Base-by-base conservation (phyloP, 768 basidiomycete species). In the Collybiopsis confluens region DNA sequence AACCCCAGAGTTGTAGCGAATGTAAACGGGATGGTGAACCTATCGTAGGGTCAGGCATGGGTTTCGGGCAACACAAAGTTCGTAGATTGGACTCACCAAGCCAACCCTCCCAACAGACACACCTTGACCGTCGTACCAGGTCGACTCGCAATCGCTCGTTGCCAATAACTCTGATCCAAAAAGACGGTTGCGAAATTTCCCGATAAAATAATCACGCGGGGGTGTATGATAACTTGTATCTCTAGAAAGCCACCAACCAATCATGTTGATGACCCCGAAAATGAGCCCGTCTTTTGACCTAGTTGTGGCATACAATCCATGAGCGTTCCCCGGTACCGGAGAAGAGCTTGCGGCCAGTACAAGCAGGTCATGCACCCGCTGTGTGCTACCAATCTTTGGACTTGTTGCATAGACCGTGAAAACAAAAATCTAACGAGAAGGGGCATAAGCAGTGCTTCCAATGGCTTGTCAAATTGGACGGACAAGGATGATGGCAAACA, bases 141-240 rank as follows among this genome's bases (percentile, higher is more conserved):
- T n/a, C n/a, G 73, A 56, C 85, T 88, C 1, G 95, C 94, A 63
- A 97, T 92, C 1, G 93, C 93, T 11, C 92, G 80, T 63, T 93
- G 91, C 86, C 90, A 96, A 68, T 96, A 98, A 0, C 90, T 86
- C 62, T 70, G 70, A 55, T 81, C 79, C 61, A 80, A 75, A 61
- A 81, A 80, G 3, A 84, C 81, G 10, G n/a, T n/a, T n/a, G n/a
- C n/a, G n/a, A n/a, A n/a, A n/a, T n/a, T n/a, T n/a, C n/a, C n/a
- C n/a, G n/a, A 16, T 92, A 66, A 3, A n/a, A n/a, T n/a, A n/a
- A n/a, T n/a, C n/a, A n/a, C n/a, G n/a, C n/a, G n/a, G n/a, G n/a
- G n/a, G n/a, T n/a, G n/a, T n/a, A n/a, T n/a, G n/a, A n/a, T n/a
- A n/a, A n/a, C n/a, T n/a, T n/a, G n/a, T n/a, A n/a, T n/a, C n/a